Evolutionary conservation across 192 early-diverging fungal species (phyloP).

Genomic region (Coemansia sp.): DNA sequence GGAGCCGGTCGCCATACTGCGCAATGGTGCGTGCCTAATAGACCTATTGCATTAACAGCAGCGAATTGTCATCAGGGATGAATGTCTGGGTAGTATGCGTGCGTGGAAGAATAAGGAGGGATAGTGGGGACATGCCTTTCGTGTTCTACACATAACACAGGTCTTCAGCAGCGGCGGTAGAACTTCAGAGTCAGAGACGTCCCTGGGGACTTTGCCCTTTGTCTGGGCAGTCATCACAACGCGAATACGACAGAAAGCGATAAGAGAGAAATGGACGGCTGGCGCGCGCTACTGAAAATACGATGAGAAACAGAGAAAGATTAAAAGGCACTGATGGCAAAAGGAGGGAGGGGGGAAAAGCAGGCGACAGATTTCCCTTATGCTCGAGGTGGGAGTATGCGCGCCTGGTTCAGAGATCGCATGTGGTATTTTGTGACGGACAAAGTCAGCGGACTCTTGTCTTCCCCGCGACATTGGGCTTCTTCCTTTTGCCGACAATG

Average conservation of each 20-base stretch:
- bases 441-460: not conserved
- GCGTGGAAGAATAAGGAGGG: not conserved
- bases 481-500: not conserved
- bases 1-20: not conserved
- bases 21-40: not conserved
- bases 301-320: constrained; percentile 2
- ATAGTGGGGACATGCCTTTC: constrained; percentile 33
- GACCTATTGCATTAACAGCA: not conserved
- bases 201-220: constrained; percentile 25
- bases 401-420: not conserved
- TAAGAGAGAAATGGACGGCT: constrained; percentile 1
- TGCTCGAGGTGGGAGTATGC: not conserved
- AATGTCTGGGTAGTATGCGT: not conserved
- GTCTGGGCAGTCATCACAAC: constrained; percentile 23
- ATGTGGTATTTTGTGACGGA: not conserved
- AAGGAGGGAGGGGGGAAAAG: not conserved
- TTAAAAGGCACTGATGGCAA: constrained; percentile 1
- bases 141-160: constrained; percentile 48
- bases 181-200: constrained; percentile 13
- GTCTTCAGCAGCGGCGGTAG: constrained; percentile 46
- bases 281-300: not conserved
- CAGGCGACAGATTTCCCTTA: not conserved
- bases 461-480: not conserved
- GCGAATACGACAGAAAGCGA: not conserved
- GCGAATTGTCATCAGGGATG: not conserved